Percentiles rank a stretch among this genome's conserved stretches.
Conservation (phyloP, 1,284 basidiomycete genomes). For the Cryptococcus sp. region DNA sequence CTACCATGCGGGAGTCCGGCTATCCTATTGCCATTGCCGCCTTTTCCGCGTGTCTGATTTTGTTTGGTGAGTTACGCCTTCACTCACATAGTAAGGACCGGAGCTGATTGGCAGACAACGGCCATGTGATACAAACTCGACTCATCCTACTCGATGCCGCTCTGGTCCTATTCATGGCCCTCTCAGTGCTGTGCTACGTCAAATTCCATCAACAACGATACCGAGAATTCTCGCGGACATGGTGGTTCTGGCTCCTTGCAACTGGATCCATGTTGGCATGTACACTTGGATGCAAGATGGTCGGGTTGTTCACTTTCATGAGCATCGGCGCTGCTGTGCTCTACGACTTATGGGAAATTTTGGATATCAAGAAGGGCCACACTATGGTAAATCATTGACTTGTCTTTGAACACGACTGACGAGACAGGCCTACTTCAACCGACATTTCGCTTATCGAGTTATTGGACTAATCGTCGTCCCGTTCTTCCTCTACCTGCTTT, state of each 20-base stretch:
- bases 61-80: slow-evolving; percentile 65
- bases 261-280: slow-evolving; percentile 93
- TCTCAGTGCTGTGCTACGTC: slow-evolving; percentile 92
- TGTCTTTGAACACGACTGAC: background rate
- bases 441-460: slow-evolving; percentile 82
- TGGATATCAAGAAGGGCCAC: slow-evolving; percentile 74
- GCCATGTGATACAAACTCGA: slow-evolving; percentile 90
- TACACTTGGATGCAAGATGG: slow-evolving; percentile 97
- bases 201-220: slow-evolving; percentile 94
- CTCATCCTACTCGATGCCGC: slow-evolving; percentile 93
- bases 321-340: slow-evolving; percentile 87
- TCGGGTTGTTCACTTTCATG: slow-evolving; percentile 86
- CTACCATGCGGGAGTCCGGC: slow-evolving; percentile 96
- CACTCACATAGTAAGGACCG: no score
- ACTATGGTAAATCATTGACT: slow-evolving; percentile 62
- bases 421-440: slow-evolving; percentile 75
- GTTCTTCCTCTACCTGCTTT: slow-evolving; percentile 83
- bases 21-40: slow-evolving; percentile 84
- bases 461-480: slow-evolving; percentile 85
- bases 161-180: slow-evolving; percentile 90
- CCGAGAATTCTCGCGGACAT: slow-evolving; percentile 76
- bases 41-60: slow-evolving; percentile 77
- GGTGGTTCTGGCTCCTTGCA: slow-evolving; percentile 92
- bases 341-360: slow-evolving; percentile 89
- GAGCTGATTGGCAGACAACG: slow-evolving; percentile 66